phyloP scores from a whole-genome alignment of 495 filamentous ascomycete genomes.

The Cryomyces minteri region DNA sequence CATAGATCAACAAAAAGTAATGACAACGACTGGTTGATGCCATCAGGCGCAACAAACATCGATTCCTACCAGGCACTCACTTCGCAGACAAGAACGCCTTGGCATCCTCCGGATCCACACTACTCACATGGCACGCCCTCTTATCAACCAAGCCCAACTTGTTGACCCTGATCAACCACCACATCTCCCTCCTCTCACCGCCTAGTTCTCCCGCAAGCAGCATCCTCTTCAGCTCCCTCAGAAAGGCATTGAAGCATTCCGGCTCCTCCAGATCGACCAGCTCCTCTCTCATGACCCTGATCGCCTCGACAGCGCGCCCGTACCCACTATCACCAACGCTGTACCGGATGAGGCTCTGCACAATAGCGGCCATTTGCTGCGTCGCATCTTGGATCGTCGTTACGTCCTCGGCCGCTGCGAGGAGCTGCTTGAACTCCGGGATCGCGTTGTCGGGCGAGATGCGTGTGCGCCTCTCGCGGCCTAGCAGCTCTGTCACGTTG shows the following conservation, averaged over 20 bases:
- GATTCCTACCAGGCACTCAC: too few species aligned
- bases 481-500: slow-evolving; percentile 63
- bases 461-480: slow-evolving; percentile 35
- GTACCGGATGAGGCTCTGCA: slow-evolving; percentile 46
- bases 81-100: slow-evolving; percentile 13
- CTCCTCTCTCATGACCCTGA: slow-evolving; percentile 63
- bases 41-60: too few species aligned
- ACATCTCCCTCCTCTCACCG: slow-evolving; percentile 69
- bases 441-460: slow-evolving; percentile 71
- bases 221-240: slow-evolving; percentile 52
- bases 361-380: slow-evolving; percentile 54
- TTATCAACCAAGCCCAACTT: slow-evolving; percentile 59
- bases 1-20: too few species aligned
- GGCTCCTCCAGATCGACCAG: slow-evolving; percentile 61
- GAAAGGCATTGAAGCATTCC: slow-evolving; percentile 54
- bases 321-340: slow-evolving; percentile 64
- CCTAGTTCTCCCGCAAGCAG: slow-evolving; percentile 53
- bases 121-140: slow-evolving; percentile 35
- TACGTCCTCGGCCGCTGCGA: slow-evolving; percentile 42
- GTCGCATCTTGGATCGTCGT: slow-evolving; percentile 45
- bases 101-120: slow-evolving; percentile 49
- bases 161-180: slow-evolving; percentile 48
- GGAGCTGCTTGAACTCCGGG: slow-evolving; percentile 76
- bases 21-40: too few species aligned
- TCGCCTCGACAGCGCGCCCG: slow-evolving; percentile 51